Evolutionary conservation across 345 rosid genomes (phyloP), one percentile per base, ranked within the genome.

Genomic region (Excoecaria agallocha): DNA sequence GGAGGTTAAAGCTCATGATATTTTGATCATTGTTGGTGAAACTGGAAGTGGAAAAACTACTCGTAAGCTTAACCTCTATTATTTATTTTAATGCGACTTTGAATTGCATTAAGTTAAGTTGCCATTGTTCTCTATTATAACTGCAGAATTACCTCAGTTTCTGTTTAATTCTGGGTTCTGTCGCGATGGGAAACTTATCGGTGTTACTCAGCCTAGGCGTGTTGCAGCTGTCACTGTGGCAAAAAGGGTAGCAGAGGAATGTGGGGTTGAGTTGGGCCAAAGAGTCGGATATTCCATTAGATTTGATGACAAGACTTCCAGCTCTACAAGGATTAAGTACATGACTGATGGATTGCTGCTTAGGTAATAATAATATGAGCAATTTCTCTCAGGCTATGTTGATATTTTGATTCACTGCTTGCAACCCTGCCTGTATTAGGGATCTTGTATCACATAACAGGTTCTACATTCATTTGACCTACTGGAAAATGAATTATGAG

Each of bases 1-100:
- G 56, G 98, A 91, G 87, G 90, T 94, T 51, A 77, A 74, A 30
- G 82, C 78, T 4, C 82, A 92, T 68, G 87, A 89, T 76, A 79
- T 79, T 76, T 66, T 94, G 73, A 91, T 92, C 16, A 81, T 94
- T n/a, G 98, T 94, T 70, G 98, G 97, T 15, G 98, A 92, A 84
- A 94, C 98, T 25, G 98, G 98, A 35, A 92, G 98, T 46, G 98
- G 98, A 41, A 94, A 94, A 83, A 91, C 98, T 16, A 94, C 98
- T 48, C 98, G 98, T 94, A 78, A 82, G 90, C 77, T 7, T 61
- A 1, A 22, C 12, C 2, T 11, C 25, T 55, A 5, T 55, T 55
- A 6, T 12, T 56, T 8, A 30, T 22, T 35, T 65, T 68, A 30
- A 67, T n/a, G 9, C 82, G 72, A 39, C 58, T 12, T 50, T 20